Conservation (phyloP, 805 yeast species). For the Candida pini region DNA sequence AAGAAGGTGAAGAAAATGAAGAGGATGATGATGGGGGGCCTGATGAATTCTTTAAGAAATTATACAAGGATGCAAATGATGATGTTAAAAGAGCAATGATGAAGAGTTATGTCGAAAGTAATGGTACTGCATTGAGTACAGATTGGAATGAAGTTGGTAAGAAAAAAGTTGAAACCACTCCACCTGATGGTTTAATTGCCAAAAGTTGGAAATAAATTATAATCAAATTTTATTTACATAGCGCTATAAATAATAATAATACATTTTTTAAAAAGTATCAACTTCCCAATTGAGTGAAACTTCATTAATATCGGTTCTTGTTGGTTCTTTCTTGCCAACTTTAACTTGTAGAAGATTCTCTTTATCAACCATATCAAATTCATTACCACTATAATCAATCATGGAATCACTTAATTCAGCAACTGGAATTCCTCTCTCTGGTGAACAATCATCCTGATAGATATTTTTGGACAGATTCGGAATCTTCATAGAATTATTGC, state of each 20-base stretch:
- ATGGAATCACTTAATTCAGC: slow-evolving; percentile 26
- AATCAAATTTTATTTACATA: no score
- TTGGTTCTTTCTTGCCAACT: not conserved
- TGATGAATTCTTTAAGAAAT: slow-evolving; percentile 64
- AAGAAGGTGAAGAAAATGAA: slow-evolving; percentile 37
- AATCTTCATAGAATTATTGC: no score
- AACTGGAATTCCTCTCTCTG: slow-evolving; percentile 6
- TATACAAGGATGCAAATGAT: slow-evolving; percentile 77
- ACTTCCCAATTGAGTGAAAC: slow-evolving; percentile 14
- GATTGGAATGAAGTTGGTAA: slow-evolving; percentile 85
- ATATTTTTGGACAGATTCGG: no score
- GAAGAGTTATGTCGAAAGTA: slow-evolving; percentile 90
- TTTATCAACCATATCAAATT: not conserved
- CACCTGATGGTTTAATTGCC: slow-evolving; percentile 71
- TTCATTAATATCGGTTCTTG: not conserved
- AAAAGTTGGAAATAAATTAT: slow-evolving; percentile 41
- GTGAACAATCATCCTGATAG: not conserved
- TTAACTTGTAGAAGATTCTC: no score
- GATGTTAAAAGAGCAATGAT: slow-evolving; percentile 92
- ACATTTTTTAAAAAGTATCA: slow-evolving; percentile 16
- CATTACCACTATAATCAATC: slow-evolving; percentile 24
- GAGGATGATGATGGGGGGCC: slow-evolving; percentile 38
- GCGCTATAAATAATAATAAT: not conserved
- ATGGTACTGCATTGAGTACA: slow-evolving; percentile 90
- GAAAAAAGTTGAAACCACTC: slow-evolving; percentile 56